Base-by-base conservation (phyloP, 2,329 filamentous ascomycete species). In the Bimuria novae-zelandiae region DNA sequence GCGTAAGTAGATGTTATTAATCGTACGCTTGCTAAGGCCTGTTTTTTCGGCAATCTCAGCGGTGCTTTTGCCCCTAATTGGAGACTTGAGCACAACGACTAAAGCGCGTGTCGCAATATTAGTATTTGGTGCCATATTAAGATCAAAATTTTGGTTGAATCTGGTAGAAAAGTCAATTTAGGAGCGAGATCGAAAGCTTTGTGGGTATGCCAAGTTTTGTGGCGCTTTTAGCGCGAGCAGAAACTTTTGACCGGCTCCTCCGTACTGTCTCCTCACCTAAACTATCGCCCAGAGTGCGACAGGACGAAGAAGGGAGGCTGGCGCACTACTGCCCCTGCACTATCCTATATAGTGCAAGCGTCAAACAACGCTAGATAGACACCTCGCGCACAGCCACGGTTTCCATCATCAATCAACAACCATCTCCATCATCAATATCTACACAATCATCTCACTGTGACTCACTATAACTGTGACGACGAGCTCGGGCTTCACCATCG, bases 1-100 rank as follows among this genome's bases (percentile, higher is more conserved):
- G 33, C 45, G 37, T 25, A 19, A 29, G 36, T 52, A 57, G 32
- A 58, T 53, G 25, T 16, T 7, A 44, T 54, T n/a, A 22, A 57
- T 29, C 14, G 39, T 57, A 45, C 23, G 43, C 25, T 32, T 23
- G 23, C 33, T 14, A 5, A 54, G 27, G 16, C 51, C 29, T 32
- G 47, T 54, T 2, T 51, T 19, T 25, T 30, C 33, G 16, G 36
- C 33, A 14, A 57, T 27, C 10, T 57, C 8, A 25, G 12, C 40
- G 32, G 25, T 49, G 3, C 32, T n/a, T 32, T 44, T 45, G 27
- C 45, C 39, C 6, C 33, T 35, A 10, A 6, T 5, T 10, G 25
- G 25, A 43, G 40, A 25, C 16, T 52, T 57, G 8, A 57, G 29
- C 12, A 30, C 33, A 27, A 54, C 32, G n/a, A 57, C 27, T n/a